Percentiles rank a stretch among this genome's conserved stretches.
Evolutionary conservation across 2,329 filamentous ascomycete species (phyloP).

Genomic region (Xylariales sp.): DNA sequence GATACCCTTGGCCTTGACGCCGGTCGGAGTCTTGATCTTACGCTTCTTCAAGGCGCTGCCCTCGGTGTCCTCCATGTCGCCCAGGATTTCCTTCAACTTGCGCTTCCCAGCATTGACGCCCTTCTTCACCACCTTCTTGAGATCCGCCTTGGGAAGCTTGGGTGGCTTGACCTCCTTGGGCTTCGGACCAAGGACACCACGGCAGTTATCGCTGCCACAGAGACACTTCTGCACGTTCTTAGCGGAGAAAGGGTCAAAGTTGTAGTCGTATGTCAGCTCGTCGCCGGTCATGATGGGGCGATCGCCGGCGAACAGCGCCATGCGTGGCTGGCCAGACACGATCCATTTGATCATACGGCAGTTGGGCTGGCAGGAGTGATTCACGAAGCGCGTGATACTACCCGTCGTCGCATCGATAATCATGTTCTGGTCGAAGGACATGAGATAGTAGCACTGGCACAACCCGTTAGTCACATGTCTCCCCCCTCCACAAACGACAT

Average conservation of each 20-base stretch:
- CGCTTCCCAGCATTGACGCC: slow-evolving; percentile 47
- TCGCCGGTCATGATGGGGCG: slow-evolving; percentile 88
- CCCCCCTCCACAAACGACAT: neutral
- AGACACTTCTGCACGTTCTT: slow-evolving; percentile 66
- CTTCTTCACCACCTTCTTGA: slow-evolving; percentile 28
- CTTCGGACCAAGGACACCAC: slow-evolving; percentile 59
- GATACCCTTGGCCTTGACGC: slow-evolving; percentile 23
- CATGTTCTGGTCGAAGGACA: slow-evolving; percentile 98
- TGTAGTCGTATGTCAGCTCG: slow-evolving; percentile 91
- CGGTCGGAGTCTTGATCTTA: slow-evolving; percentile 38
- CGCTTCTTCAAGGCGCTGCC: slow-evolving; percentile 35
- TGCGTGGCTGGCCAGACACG: slow-evolving; percentile 85
- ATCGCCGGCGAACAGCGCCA: slow-evolving; percentile 94
- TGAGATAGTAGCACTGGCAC: slow-evolving; percentile 86
- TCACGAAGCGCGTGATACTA: slow-evolving; percentile 95
- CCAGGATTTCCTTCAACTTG: slow-evolving; percentile 50
- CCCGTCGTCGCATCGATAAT: slow-evolving; percentile 96
- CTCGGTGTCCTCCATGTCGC: slow-evolving; percentile 29
- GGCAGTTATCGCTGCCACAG: slow-evolving; percentile 59
- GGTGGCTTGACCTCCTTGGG: slow-evolving; percentile 49
- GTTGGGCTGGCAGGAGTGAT: slow-evolving; percentile 94
- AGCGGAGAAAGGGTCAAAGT: slow-evolving; percentile 64
- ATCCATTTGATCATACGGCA: slow-evolving; percentile 99
- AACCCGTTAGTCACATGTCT: slow-evolving; percentile 14
- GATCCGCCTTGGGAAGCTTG: slow-evolving; percentile 39